Evolutionary conservation across 371 early-diverging fungal species (phyloP), one percentile per base, ranked within the genome.

Genomic region (Mortierella sp.): DNA sequence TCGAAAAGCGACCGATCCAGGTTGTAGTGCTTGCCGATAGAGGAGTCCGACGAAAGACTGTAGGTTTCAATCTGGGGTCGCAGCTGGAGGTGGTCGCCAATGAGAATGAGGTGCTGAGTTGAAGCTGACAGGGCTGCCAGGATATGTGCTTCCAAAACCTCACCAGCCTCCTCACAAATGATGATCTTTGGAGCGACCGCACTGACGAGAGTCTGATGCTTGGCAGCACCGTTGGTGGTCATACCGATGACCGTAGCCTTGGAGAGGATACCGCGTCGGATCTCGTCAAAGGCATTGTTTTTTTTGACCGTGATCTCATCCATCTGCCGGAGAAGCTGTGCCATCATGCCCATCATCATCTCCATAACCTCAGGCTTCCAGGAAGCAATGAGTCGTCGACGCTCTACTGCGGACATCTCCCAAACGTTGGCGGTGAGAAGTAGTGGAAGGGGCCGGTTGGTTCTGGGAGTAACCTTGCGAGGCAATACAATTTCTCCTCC

Each of bases 141-240:
- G 38, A 94, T 92, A 77, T 95, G 95, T 0, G 94, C 90, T 80
- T 96, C 96, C 31, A 96, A 80, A 73, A 95, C 94, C 82, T 96
- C 95, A 7, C 95, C 96, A 0, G 95, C 95, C 86, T 96, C 96
- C 85, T 96, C 96, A 28, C 93, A 93, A 11, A 94, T 90, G 84
- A 94, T 91, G 42, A 94, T 82, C 28, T 87, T 86, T 5, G 94
- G 94, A 3, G 85, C 84, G 28, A 94, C 88, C 2, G 88, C 89
- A 54, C 82, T 84, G 21, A 93, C 72, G 7, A 94, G 73, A 68
- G 88, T 86, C 38, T 94, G 94, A 45, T n/a, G 38, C 72, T 90
- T 90, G 31, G 92, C 92, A 2, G 91, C 91, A 44, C 91, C 92
- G 42, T 80, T 89, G 42, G 92, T 92, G 0, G 92, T 93, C 79